Evolutionary conservation across 805 yeast species (phyloP), one percentile per base, ranked within the genome.

Genomic region (Priceomyces fermenticarens): DNA sequence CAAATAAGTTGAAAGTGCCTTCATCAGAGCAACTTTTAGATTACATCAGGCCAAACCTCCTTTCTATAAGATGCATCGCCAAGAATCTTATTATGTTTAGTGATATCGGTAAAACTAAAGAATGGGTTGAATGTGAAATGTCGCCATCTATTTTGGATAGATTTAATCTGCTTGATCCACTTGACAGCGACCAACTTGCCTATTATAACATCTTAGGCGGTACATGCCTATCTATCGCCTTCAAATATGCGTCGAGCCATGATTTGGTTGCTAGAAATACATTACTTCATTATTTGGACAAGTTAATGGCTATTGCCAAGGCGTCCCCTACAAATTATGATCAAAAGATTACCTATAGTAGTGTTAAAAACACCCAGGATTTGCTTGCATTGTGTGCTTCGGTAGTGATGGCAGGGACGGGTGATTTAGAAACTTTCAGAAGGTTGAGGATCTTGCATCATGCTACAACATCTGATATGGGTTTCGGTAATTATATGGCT

Each of bases 391-490:
- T 91, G 4, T 75, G 93, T 7, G 59, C 77, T 5, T 77, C 97
- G 0, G 69, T 88, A 20, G 73, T 89, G 0, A 85, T 88, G 86
- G 90, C 96, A 1, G 96, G 97, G 1, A 79, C 89, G 11, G 98
- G 99, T 1, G 97, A 93, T 57, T 62, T 90, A 40, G 85, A 80
- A 33, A 77, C 82, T 0, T 76, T 93, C 48, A 73, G 90, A 51
- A 72, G 97, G 39, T 66, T 88, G 32, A 72, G 96, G 44, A 73
- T 75, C 17, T 63, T 88, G 26, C 89, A 86, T 55, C 86, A 84
- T 14, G 70, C 74, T 10, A 73, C 77, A 0, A 68, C 67, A 23
- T 65, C 60, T 29, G 72, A 53, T 30, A 62, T 69, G 34, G 69
- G 71, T 8, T 88, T 77, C 58, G 93, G 96, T 0, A 78, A 80